Evolutionary conservation across 2,329 filamentous ascomycete genomes (phyloP).

Genomic region (Scytalidium sp.): DNA sequence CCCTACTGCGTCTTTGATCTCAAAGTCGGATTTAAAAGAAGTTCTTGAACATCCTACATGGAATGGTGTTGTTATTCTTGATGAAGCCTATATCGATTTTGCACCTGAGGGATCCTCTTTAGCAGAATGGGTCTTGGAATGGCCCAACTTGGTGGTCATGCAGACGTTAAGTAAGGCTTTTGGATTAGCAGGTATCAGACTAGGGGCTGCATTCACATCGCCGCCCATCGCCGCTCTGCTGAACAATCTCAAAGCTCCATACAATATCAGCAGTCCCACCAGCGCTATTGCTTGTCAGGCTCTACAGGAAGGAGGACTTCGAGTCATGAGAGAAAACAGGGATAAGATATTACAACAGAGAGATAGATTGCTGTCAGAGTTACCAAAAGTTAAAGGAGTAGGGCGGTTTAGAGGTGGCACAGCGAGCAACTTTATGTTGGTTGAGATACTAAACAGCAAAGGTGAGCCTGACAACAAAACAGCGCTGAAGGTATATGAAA

Average conservation of each 20-base stretch:
- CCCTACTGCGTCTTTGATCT: conserved; percentile 78
- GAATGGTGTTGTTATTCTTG: conserved; percentile 91
- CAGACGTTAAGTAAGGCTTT: conserved; percentile 99
- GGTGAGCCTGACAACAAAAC: conserved; percentile 76
- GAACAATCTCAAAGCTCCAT: conserved; percentile 93
- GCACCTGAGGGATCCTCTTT: conserved; percentile 74
- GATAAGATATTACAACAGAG: conserved; percentile 73
- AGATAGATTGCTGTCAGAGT: conserved; percentile 67
- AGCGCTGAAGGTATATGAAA: conserved; percentile 79
- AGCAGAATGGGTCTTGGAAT: conserved; percentile 87
- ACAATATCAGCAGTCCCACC: conserved; percentile 90
- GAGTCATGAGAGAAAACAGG: conserved; percentile 69
- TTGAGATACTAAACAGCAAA: conserved; percentile 74
- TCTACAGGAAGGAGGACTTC: conserved; percentile 63
- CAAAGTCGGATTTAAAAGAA: conserved; percentile 68
- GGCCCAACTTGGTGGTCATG: conserved; percentile 95
- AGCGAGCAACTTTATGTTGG: conserved; percentile 85
- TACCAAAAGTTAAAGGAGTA: conserved; percentile 74
- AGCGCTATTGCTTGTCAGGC: conserved; percentile 76
- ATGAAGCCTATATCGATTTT: conserved; percentile 97
- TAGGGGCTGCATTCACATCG: conserved; percentile 81
- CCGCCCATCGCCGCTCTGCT: conserved; percentile 73
- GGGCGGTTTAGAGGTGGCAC: conserved; percentile 77
- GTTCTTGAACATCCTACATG: conserved; percentile 84
- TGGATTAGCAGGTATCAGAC: conserved; percentile 86